phyloP scores from a whole-genome alignment of 2,329 filamentous ascomycete genomes.

The Dothidotthia symphoricarpi region DNA sequence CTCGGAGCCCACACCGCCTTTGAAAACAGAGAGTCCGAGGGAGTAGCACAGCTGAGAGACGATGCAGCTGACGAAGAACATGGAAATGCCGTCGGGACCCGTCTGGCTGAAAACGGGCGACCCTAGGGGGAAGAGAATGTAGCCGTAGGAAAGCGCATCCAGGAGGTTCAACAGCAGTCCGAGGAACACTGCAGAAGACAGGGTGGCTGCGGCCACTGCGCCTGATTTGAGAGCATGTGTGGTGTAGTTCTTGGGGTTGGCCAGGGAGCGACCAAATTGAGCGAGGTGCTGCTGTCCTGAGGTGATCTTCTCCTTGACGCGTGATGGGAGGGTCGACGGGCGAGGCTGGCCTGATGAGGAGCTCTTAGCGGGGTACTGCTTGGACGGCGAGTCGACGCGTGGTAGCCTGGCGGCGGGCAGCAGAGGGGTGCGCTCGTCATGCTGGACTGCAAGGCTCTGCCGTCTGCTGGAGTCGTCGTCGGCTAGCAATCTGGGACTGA shows the following conservation, averaged over 20 bases:
- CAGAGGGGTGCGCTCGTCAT: conserved; percentile 41
- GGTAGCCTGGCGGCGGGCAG: conserved; percentile 37
- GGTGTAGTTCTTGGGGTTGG: conserved; percentile 72
- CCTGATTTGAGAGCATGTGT: conserved; percentile 62
- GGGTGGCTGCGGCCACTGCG: conserved; percentile 64
- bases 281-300: conserved; percentile 22
- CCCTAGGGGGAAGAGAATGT: conserved; percentile 86
- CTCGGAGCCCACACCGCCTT: conserved; percentile 88
- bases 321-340: conserved; percentile 13
- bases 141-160: conserved; percentile 90
- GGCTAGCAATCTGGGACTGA: conserved; percentile 14
- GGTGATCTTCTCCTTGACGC: conserved; percentile 19
- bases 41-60: conserved; percentile 90
- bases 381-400: conserved; percentile 19
- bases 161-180: conserved; percentile 88
- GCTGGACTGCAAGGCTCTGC: conserved; percentile 30
- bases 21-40: conserved; percentile 78
- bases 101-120: conserved; percentile 80
- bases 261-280: conserved; percentile 35
- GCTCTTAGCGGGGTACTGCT: conserved; percentile 10
- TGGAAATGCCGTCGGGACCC: conserved; percentile 91
- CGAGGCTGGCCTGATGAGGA: conserved; percentile 21
- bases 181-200: conserved; percentile 81
- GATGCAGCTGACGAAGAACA: conserved; percentile 98
- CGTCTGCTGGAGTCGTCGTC: conserved; percentile 2